phyloP scores from a whole-genome alignment of 139 green algal genomes.

The Chlorella sorokiniana region DNA sequence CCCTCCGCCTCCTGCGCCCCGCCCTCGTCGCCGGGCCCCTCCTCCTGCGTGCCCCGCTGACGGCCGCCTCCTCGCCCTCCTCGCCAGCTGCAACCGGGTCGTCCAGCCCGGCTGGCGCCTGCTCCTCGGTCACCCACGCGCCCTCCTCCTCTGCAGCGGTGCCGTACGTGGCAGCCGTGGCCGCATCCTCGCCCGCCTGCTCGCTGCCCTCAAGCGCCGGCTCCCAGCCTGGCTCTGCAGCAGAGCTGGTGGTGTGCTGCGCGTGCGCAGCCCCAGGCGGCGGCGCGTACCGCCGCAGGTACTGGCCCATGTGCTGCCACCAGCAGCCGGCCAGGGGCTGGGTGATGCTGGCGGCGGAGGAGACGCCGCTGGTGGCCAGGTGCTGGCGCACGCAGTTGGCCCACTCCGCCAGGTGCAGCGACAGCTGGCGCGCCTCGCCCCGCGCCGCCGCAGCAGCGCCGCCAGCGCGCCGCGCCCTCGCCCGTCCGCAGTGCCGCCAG shows the following conservation, averaged over 20 bases:
- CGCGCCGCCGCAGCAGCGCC: neutral
- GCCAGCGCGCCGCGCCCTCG: neutral
- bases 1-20: neutral
- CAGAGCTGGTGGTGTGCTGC: too few relatives aligned
- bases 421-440: slow-evolving; percentile 9
- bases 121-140: too few relatives aligned
- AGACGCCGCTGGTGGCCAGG: neutral
- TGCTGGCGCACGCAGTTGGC: slow-evolving; percentile 16
- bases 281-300: slow-evolving; percentile 12
- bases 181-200: too few relatives aligned
- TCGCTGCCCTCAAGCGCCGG: neutral
- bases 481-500: neutral
- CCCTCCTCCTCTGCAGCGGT: neutral
- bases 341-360: neutral
- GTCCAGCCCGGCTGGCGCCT: neutral
- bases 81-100: neutral
- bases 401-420: slow-evolving; percentile 7
- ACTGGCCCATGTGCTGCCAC: slow-evolving; percentile 31
- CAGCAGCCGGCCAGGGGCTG: slow-evolving; percentile 25
- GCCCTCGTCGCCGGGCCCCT: neutral
- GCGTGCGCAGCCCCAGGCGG: too few relatives aligned
- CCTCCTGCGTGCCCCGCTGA: neutral
- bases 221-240: neutral
- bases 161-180: too few relatives aligned
- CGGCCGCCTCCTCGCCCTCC: neutral